Percentiles rank a stretch among this genome's conserved stretches.
Evolutionary conservation across 2,329 filamentous ascomycete species (phyloP).

Genomic region (Xylaria multiplex): DNA sequence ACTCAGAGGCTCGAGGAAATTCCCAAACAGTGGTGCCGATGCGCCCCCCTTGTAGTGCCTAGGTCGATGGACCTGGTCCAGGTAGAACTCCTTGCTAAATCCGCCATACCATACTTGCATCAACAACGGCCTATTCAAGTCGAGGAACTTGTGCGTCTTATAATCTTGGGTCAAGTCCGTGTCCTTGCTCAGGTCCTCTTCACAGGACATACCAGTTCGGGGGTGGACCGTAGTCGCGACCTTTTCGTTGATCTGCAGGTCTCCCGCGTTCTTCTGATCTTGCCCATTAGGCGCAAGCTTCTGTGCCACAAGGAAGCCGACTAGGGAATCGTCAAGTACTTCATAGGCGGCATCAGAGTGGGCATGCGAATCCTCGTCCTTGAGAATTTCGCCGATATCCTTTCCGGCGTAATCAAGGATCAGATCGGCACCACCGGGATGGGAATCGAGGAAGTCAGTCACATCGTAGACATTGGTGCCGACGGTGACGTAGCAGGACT

Average conservation of each 20-base stretch:
- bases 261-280: constrained; percentile 48
- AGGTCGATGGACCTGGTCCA: constrained; percentile 94
- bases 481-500: constrained; percentile 93
- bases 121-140: constrained; percentile 84
- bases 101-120: constrained; percentile 88
- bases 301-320: constrained; percentile 79
- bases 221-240: constrained; percentile 57
- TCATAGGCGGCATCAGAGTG: constrained; percentile 97
- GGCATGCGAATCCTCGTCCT: constrained; percentile 81
- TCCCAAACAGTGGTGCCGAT: constrained; percentile 94
- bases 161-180: constrained; percentile 82
- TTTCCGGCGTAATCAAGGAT: constrained; percentile 90
- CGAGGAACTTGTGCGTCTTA: constrained; percentile 92
- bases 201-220: constrained; percentile 87
- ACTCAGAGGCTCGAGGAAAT: constrained; percentile 97
- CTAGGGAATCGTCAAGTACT: constrained; percentile 84
- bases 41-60: constrained; percentile 94
- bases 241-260: constrained; percentile 51
- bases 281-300: constrained; percentile 57
- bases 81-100: constrained; percentile 95
- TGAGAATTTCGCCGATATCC: constrained; percentile 83
- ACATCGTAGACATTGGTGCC: constrained; percentile 94
- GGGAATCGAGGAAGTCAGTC: constrained; percentile 87
- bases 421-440: constrained; percentile 89
- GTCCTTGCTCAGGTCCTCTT: constrained; percentile 85